Evolutionary conservation across 208 protist species (phyloP).

Genomic region (Acanthamoeba triangularis): DNA sequence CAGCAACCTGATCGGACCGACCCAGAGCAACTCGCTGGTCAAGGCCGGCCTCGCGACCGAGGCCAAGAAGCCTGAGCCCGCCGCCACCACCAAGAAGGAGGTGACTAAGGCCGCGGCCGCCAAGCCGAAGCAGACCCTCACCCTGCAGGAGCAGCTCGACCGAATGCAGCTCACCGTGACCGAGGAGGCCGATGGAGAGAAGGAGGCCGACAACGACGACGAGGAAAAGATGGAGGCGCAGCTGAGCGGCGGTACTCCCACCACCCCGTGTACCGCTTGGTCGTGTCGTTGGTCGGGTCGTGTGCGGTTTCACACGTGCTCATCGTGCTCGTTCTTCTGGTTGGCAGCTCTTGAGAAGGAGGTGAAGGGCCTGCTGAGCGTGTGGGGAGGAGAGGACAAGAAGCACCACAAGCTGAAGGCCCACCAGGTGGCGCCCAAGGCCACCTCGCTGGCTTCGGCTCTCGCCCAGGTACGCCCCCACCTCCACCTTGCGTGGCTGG

Average conservation of each 20-base stretch:
- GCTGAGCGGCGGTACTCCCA: background rate
- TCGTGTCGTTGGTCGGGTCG: background rate
- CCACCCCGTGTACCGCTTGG: background rate
- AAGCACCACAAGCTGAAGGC: background rate
- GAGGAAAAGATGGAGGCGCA: background rate
- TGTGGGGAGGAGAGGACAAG: conserved; percentile 36
- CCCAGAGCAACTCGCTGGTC: background rate
- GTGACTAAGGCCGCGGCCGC: background rate
- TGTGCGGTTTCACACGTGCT: background rate
- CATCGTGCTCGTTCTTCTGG: no score
- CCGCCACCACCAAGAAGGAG: background rate
- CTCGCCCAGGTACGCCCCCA: background rate
- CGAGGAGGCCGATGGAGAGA: background rate
- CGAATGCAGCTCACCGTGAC: background rate
- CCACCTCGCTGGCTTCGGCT: conserved; percentile 32
- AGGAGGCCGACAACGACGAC: background rate
- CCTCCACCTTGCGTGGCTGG: background rate
- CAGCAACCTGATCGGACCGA: background rate
- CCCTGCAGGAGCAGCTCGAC: conserved; percentile 6
- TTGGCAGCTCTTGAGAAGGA: background rate
- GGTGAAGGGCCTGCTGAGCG: background rate
- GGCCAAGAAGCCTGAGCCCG: background rate
- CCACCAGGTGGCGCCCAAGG: conserved; percentile 43
- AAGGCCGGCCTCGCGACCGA: background rate
- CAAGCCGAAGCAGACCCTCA: background rate